Conservation (phyloP, 192 early-diverging fungal genomes). For the Mortierella antarctica region DNA sequence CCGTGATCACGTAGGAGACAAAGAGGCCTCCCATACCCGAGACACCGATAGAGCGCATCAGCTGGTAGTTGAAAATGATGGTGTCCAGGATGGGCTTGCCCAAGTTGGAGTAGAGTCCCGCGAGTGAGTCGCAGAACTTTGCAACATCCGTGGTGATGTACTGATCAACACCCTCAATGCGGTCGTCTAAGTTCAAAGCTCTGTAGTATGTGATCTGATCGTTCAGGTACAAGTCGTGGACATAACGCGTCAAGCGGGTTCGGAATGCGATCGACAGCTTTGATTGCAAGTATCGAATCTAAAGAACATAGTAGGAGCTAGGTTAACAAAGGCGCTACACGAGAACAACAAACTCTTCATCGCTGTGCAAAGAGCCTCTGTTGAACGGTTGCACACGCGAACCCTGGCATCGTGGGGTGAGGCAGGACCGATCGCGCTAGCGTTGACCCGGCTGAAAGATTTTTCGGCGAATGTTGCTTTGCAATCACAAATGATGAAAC, state of each 20-base stretch:
- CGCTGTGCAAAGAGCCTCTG: no score
- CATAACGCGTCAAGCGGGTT: constrained; percentile 86
- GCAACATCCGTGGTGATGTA: constrained; percentile 90
- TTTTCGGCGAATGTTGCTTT: constrained; percentile 32
- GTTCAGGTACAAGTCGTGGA: constrained; percentile 86
- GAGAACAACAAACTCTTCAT: no score
- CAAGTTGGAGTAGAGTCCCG: constrained; percentile 95
- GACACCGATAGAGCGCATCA: constrained; percentile 87
- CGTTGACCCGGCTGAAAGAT: constrained; percentile 15
- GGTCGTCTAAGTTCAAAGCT: constrained; percentile 89
- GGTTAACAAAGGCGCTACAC: no score
- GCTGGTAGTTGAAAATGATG: constrained; percentile 92
- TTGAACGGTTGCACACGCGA: no score
- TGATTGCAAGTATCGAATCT: constrained; percentile 78
- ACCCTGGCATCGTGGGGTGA: no score
- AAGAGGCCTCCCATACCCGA: constrained; percentile 85
- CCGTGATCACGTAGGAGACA: constrained; percentile 83
- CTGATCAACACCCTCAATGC: constrained; percentile 91
- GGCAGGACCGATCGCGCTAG: not conserved
- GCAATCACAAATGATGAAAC: constrained; percentile 41
- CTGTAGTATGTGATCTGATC: constrained; percentile 91
- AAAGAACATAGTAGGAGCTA: not conserved
- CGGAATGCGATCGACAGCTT: constrained; percentile 83
- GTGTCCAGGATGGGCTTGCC: constrained; percentile 96
- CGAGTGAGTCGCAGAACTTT: constrained; percentile 89